These are phyloP conservation scores for Xylariaceae sp. DNA, from an alignment of 2,329 filamentous ascomycete species.

Conservation along the genomic window DNA sequence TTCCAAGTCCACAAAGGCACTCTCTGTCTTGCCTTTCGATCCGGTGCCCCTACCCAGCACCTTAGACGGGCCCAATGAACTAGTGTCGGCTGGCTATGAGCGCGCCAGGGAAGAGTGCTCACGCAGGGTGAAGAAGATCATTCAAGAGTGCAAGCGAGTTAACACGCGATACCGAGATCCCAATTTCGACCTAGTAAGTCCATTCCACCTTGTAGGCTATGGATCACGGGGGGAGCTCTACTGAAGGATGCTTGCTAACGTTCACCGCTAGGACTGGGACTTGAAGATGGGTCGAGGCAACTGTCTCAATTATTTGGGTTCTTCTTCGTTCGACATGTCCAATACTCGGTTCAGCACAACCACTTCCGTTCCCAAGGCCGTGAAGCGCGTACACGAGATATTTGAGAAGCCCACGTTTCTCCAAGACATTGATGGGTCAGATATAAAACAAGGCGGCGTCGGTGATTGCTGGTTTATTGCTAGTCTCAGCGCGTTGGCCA, in stretches of 20 bases:
- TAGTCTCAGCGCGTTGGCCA: slow-evolving; percentile 68
- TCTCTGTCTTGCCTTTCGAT: slow-evolving; percentile 60
- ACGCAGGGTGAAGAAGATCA: slow-evolving; percentile 56
- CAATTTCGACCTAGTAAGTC: slow-evolving; percentile 51
- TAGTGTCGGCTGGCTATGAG: slow-evolving; percentile 55
- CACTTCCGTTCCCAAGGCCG: slow-evolving; percentile 59
- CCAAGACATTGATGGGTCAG: slow-evolving; percentile 59
- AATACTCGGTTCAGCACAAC: slow-evolving; percentile 41
- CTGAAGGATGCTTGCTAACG: slow-evolving; percentile 30
- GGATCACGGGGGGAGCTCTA: slow-evolving; percentile 25
- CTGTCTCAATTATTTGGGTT: slow-evolving; percentile 49
- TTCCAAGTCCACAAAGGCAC: slow-evolving; percentile 59
- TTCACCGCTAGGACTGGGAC: slow-evolving; percentile 51
- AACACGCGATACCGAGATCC: slow-evolving; percentile 76
- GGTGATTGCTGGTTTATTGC: slow-evolving; percentile 85
- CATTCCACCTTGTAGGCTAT: slow-evolving; percentile 25
- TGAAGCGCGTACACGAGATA: slow-evolving; percentile 69
- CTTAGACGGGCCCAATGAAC: slow-evolving; percentile 52
- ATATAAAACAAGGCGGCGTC: slow-evolving; percentile 70
- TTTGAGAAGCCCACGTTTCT: slow-evolving; percentile 69
- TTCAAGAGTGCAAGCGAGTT: slow-evolving; percentile 61
- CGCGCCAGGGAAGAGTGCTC: slow-evolving; percentile 59
- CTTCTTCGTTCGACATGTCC: slow-evolving; percentile 47
- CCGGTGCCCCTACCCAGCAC: slow-evolving; percentile 48
- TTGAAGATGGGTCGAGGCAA: slow-evolving; percentile 59